Conservation (phyloP, 495 filamentous ascomycete genomes). For the Parmelia sp. region DNA sequence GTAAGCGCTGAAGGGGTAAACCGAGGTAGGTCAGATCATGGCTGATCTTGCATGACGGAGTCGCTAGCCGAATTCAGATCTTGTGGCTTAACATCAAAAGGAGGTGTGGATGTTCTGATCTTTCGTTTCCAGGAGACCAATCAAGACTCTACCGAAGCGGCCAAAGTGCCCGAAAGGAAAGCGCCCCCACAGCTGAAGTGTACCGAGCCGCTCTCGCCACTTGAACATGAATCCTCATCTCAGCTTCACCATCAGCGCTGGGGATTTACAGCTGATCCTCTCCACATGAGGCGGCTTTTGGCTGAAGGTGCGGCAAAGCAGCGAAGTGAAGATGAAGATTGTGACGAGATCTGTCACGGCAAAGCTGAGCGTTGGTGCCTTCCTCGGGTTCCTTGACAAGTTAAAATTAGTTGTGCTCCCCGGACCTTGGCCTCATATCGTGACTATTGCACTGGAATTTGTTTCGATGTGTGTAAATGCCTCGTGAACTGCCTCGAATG, state of each 20-base stretch:
- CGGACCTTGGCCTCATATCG: not conserved
- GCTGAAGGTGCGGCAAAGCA: not conserved
- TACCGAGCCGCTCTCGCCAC: not conserved
- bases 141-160: not conserved
- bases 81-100: not conserved
- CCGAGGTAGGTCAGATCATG: no score
- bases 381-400: not conserved
- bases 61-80: not conserved
- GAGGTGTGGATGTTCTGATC: not conserved
- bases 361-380: not conserved
- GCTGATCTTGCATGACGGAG: not conserved
- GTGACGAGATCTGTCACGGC: not conserved
- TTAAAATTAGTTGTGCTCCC: not conserved
- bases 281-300: not conserved
- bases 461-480: not conserved
- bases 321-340: not conserved
- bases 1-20: no score
- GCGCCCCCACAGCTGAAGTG: not conserved
- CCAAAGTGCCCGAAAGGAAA: not conserved
- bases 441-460: not conserved
- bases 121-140: not conserved
- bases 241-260: not conserved
- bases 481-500: not conserved
- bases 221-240: not conserved
- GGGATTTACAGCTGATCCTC: not conserved